A percentile compares a stretch with the other conserved stretches of the same genome.
Evolutionary conservation across 345 rosid genomes (phyloP).

Genomic region (Triadica sebifera): DNA sequence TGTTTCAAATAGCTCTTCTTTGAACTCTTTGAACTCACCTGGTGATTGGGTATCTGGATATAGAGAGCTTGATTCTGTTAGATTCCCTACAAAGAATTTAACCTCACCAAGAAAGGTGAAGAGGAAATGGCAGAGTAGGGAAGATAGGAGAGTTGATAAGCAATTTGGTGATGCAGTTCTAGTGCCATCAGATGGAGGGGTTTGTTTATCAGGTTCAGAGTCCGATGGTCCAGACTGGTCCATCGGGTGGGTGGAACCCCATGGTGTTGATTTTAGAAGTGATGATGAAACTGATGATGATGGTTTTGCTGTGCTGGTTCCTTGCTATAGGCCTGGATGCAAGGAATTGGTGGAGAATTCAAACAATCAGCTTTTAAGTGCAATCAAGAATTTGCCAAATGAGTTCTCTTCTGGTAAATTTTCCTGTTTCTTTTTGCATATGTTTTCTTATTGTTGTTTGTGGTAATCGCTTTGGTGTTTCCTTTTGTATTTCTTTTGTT

Average conservation of each 20-base stretch:
- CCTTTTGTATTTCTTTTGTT: no score
- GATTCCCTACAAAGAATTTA: conserved; percentile 40
- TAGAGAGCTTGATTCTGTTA: conserved; percentile 40
- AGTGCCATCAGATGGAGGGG: conserved; percentile 48
- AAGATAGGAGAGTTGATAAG: conserved; percentile 40
- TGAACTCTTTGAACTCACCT: conserved; percentile 32
- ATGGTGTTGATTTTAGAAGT: conserved; percentile 55
- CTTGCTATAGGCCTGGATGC: conserved; percentile 66
- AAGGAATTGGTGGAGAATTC: conserved; percentile 45
- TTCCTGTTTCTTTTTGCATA: neutral
- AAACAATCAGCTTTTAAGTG: conserved; percentile 57
- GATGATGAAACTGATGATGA: conserved; percentile 54
- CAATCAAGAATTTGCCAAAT: conserved; percentile 55
- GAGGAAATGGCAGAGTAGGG: conserved; percentile 47
- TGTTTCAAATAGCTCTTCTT: conserved; percentile 41
- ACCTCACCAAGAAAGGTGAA: conserved; percentile 39
- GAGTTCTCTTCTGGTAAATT: conserved; percentile 55
- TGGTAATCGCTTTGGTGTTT: neutral
- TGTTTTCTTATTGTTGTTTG: neutral
- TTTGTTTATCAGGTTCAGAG: conserved; percentile 50
- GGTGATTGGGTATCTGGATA: conserved; percentile 32
- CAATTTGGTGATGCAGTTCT: conserved; percentile 46
- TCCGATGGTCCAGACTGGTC: conserved; percentile 88
- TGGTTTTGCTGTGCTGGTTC: conserved; percentile 82
- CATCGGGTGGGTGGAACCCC: conserved; percentile 85